Conservation (phyloP, 2,329 filamentous ascomycete species). For the Tolypocladium tundrense region DNA sequence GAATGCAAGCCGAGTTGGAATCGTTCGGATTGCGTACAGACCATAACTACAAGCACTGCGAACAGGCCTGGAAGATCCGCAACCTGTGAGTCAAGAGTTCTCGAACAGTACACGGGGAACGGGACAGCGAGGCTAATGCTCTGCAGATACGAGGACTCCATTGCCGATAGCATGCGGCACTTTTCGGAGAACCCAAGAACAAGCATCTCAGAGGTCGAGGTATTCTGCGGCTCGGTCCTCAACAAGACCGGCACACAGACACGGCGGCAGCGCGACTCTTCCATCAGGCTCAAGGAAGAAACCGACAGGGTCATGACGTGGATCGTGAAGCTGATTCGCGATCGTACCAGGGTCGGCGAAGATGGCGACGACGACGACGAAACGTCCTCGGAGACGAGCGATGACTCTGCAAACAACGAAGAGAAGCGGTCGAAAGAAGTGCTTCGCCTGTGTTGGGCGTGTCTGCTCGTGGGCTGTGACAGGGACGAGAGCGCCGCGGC, state of each 20-base stretch:
- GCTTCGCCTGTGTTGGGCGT: constrained; percentile 24
- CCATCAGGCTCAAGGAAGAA: constrained; percentile 39
- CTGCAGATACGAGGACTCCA: constrained; percentile 33
- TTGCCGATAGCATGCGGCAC: constrained; percentile 29
- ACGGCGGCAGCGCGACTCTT: constrained; percentile 39
- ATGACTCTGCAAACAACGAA: constrained; percentile 1
- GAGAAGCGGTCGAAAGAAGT: constrained; percentile 11
- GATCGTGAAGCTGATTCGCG: constrained; percentile 23
- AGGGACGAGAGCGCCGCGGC: not conserved
- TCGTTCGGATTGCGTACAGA: constrained; percentile 6
- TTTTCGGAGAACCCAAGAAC: constrained; percentile 34
- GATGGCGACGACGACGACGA: constrained; percentile 1
- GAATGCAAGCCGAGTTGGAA: constrained; percentile 10
- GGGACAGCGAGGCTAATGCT: constrained; percentile 1
- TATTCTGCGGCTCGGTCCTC: constrained; percentile 45
- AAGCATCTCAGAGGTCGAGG: constrained; percentile 38
- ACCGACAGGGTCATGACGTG: constrained; percentile 35
- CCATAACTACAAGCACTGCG: constrained; percentile 22
- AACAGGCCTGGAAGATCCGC: constrained; percentile 33
- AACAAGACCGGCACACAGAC: constrained; percentile 39
- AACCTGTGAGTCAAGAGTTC: constrained; percentile 32
- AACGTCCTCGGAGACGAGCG: not conserved
- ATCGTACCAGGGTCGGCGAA: not conserved
- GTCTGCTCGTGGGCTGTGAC: constrained; percentile 17
- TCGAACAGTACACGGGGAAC: no score